Evolutionary conservation across 345 rosid species (phyloP), one percentile per base, ranked within the genome.

Genomic region (Mallotus nudiflorus): DNA sequence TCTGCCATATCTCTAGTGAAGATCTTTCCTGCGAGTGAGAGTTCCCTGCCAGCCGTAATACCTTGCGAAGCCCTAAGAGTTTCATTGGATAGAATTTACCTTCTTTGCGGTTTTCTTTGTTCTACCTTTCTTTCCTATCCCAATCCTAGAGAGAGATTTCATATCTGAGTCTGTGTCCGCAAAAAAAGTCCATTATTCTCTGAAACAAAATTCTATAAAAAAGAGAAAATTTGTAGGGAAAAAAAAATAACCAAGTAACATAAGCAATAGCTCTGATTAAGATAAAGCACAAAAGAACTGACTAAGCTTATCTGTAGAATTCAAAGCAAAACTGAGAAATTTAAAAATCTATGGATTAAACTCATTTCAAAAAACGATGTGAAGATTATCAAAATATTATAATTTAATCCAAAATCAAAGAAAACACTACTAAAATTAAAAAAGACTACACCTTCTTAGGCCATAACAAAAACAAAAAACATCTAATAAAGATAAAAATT

Each of bases 211-310:
- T 49, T 54, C 18, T 27, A 37, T 44, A 54, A 18, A 18, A 22
- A 39, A 18, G 50, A 53, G 62, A 11, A 22, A 39, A 13, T 35
- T 69, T 14, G 56, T 31, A 58, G 2, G 35, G 7, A 48, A 3
- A 59, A 3, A 55, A 12, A n/a, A 25, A 45, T 40, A 19, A 15
- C 45, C 9, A n/a, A 59, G 51, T 69, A 35, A 48, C n/a, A 27
- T 52, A 27, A 68, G 11, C 53, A 56, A 27, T 19, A 44, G 39
- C 64, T 52, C 40, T 39, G 40, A 62, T 52, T 70, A 31, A 33
- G 37, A 2, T 33, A 6, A 33, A 33, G 37, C 3, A 2, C 37
- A 33, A 2, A 33, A 3, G 37, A 62, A 44, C 22, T 49, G 18
- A 35, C 22, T 6, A 28, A 46, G 53, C 44, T 0, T 65, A 11